These are phyloP conservation scores for Boletus subparvulus DNA, from an alignment of 768 basidiomycete species.

Conservation along the genomic window DNA sequence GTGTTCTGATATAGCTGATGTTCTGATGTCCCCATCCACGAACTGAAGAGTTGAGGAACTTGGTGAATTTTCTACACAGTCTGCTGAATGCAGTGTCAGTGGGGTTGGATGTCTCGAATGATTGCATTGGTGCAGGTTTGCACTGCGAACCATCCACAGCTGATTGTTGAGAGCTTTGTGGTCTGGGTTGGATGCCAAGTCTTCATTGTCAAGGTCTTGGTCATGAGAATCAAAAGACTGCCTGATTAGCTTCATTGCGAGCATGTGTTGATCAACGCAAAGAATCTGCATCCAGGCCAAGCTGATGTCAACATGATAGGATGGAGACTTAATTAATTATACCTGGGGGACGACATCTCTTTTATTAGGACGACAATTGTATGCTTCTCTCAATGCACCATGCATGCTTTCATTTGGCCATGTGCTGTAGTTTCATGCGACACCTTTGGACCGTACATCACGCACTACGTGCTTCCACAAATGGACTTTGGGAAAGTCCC, in stretches of 20 bases:
- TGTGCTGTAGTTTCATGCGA: constrained; percentile 31
- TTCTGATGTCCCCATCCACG: not conserved
- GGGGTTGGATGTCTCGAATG: not conserved
- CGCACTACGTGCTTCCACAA: constrained; percentile 31
- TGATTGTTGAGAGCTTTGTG: too few species aligned
- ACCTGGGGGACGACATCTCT: too few species aligned
- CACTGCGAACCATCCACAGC: not conserved
- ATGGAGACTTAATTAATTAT: too few species aligned
- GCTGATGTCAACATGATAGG: too few species aligned
- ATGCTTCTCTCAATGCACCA: constrained; percentile 23
- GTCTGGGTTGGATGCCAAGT: too few species aligned
- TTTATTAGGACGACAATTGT: not conserved
- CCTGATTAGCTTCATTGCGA: constrained; percentile 6
- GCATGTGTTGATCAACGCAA: constrained; percentile 8
- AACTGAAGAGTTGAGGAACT: not conserved
- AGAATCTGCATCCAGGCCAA: too few species aligned
- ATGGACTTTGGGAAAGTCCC: constrained; percentile 39
- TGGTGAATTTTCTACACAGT: too few species aligned
- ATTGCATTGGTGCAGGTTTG: not conserved
- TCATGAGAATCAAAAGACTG: not conserved
- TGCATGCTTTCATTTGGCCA: constrained; percentile 34
- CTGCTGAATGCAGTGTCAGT: too few species aligned
- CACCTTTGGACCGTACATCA: constrained; percentile 36
- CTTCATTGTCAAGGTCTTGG: too few species aligned
- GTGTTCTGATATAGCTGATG: not conserved